Conservation (phyloP, 768 basidiomycete species). For the Suillus discolor region DNA sequence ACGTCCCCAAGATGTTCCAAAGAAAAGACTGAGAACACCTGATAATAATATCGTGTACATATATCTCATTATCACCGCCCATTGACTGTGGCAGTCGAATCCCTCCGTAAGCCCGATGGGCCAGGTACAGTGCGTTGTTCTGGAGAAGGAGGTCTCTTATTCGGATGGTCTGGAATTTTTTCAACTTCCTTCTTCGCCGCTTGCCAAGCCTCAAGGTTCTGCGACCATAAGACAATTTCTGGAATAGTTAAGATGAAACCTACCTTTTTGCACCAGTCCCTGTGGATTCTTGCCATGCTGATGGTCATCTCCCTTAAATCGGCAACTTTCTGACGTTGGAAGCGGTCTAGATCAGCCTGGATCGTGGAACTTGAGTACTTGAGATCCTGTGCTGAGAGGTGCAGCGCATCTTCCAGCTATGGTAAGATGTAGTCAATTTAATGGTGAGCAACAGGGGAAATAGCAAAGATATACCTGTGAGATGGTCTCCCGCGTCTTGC, state of each 20-base stretch:
- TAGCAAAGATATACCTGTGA: constrained; percentile 67
- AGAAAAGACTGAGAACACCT: not conserved
- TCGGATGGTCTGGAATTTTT: constrained; percentile 90
- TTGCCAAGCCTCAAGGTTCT: constrained; percentile 99
- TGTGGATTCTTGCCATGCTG: constrained; percentile 84
- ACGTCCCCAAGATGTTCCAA: not conserved
- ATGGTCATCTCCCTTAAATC: constrained; percentile 95
- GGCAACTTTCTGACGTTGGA: constrained; percentile 98
- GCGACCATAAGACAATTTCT: constrained; percentile 20
- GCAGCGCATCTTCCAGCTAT: constrained; percentile 94
- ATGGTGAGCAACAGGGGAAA: constrained; percentile 14
- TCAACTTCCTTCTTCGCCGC: constrained; percentile 91
- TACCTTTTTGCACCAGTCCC: constrained; percentile 98
- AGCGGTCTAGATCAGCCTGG: constrained; percentile 96
- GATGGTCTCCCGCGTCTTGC: constrained; percentile 91
- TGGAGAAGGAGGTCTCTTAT: constrained; percentile 52
- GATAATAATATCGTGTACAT: not conserved
- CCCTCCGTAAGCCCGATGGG: constrained; percentile 51
- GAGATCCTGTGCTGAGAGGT: constrained; percentile 89
- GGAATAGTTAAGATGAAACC: constrained; percentile 10
- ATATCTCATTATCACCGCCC: constrained; percentile 43
- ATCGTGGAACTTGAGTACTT: constrained; percentile 97
- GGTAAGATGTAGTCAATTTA: constrained; percentile 18
- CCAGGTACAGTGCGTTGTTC: constrained; percentile 35
- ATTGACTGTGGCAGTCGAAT: constrained; percentile 73